Evolutionary conservation across 306 rosid species (phyloP), one percentile per base, ranked within the genome.

Genomic region (Begonia peltatifolia): DNA sequence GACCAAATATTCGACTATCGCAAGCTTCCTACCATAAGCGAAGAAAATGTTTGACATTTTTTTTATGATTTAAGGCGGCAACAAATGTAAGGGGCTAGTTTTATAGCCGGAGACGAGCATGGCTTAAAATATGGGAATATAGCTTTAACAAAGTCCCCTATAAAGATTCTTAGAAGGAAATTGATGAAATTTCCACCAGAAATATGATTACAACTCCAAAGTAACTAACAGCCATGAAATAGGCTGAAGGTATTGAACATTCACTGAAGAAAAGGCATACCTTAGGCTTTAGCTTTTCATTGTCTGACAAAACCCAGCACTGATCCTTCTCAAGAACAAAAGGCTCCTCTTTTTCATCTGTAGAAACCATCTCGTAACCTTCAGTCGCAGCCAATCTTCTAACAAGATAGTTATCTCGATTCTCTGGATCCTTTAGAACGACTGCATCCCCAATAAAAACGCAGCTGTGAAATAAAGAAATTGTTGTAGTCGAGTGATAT

Each of bases 231-330:
- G 6, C 36, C 36, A 30, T 30, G 36, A 30, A 30, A 30, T 30
- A 30, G 36, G 3, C 7, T 30, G 6, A 30, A 4, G 36, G 36
- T 30, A 4, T 30, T 30, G 36, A 30, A 50, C 11, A 18, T 50
- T 2, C 17, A 50, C 7, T 9, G 14, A 50, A 50, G 12, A 9
- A 9, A 52, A 14, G 22, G 14, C n/a, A 51, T 79, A 92, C 99
- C 96, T 86, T 79, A 2, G 94, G 69, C 75, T 83, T 79, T 78
- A 86, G 60, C 42, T 69, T 79, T 63, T 77, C 76, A 73, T 92
- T 86, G 67, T 86, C 99, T 52, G 94, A 83, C 71, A 77, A 61
- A 43, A 92, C 85, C 99, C 99, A 92, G 93, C 96, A 92, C 56
- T 92, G 72, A 23, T 83, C 79, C 68, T 76, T 67, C 51, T 86